Evolutionary conservation across 305 asterid genomes (phyloP), one percentile per base, ranked within the genome.

Genomic region (Fraxinus nigra): DNA sequence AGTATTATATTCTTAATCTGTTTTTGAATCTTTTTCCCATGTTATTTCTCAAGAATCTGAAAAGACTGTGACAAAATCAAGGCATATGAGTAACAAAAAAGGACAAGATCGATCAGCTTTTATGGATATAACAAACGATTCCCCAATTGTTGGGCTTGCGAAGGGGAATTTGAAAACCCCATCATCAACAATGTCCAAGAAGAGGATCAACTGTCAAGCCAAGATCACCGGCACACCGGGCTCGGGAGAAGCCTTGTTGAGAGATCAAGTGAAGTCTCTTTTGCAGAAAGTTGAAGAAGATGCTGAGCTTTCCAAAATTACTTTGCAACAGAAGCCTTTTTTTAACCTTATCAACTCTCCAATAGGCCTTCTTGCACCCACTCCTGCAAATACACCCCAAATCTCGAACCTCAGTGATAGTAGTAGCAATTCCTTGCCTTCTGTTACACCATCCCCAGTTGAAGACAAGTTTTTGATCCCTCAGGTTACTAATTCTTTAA

Each of bases 111-210:
- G 96, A 61, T 88, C 89, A 0, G 98, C 95, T 0, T 91, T 94
- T 0, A 59, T 93, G 3, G 99, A 95, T 48, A 94, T 94, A 74
- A 95, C 98, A 5, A 95, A 94, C 5, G 98, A 94, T 82, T 95
- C 99, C 1, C 99, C 99, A 0, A 93, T 95, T 51, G 96, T 94
- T 11, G 99, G 99, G 69, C 89, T 95, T 72, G 97, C 99, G 1
- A 89, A 84, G 88, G 96, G 93, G 2, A 86, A 61, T 79, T 83
- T 92, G 5, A 91, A 85, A 80, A 95, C 98, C 70, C 98, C 97
- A 3, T 93, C 99, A 37, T 95, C 99, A 8, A 89, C 91, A 0
- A 72, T 90, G 84, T 92, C 97, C 72, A 92, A 92, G 93, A 93
- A 84, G 86, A 90, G 90, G 78, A 24, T 80, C 38, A 82, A 5